Evolutionary conservation across 2,329 filamentous ascomycete species (phyloP).

Genomic region (Phyllosticta capitalensis): DNA sequence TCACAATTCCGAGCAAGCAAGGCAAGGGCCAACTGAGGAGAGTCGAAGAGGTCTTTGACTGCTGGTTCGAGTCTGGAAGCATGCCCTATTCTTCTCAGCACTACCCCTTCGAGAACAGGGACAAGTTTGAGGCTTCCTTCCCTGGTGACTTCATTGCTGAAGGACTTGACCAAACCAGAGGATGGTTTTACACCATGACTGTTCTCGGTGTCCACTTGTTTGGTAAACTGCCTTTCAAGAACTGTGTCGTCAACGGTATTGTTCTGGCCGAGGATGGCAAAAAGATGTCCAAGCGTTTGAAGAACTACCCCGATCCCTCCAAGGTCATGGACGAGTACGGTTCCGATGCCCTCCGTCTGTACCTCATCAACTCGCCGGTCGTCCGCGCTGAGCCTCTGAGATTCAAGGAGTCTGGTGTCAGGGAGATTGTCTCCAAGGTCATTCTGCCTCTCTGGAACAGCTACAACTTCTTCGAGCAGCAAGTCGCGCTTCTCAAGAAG

Average conservation of each 20-base stretch:
- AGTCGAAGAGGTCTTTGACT: conserved; percentile 86
- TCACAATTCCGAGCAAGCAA: conserved; percentile 84
- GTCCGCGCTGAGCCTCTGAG: conserved; percentile 82
- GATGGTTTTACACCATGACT: conserved; percentile 92
- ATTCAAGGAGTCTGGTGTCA: conserved; percentile 87
- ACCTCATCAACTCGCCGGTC: conserved; percentile 93
- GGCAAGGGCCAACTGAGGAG: conserved; percentile 76
- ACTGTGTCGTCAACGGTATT: conserved; percentile 93
- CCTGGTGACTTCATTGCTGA: conserved; percentile 93
- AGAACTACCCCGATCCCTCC: conserved; percentile 87
- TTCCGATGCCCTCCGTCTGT: conserved; percentile 85
- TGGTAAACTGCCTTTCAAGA: conserved; percentile 77
- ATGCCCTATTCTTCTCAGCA: conserved; percentile 92
- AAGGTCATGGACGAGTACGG: conserved; percentile 81
- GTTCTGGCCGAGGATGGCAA: conserved; percentile 91
- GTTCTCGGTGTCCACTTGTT: conserved; percentile 85
- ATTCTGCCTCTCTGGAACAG: conserved; percentile 90
- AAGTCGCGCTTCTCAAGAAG: conserved; percentile 80
- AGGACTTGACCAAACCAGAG: conserved; percentile 84
- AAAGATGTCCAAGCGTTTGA: conserved; percentile 96
- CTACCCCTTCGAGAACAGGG: conserved; percentile 84
- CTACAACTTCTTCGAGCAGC: conserved; percentile 91
- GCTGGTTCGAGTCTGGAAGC: conserved; percentile 92
- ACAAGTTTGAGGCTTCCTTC: conserved; percentile 70
- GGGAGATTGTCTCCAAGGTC: conserved; percentile 89